Conservation (phyloP, 768 basidiomycete genomes). For the Kwoniella dendrophila region DNA sequence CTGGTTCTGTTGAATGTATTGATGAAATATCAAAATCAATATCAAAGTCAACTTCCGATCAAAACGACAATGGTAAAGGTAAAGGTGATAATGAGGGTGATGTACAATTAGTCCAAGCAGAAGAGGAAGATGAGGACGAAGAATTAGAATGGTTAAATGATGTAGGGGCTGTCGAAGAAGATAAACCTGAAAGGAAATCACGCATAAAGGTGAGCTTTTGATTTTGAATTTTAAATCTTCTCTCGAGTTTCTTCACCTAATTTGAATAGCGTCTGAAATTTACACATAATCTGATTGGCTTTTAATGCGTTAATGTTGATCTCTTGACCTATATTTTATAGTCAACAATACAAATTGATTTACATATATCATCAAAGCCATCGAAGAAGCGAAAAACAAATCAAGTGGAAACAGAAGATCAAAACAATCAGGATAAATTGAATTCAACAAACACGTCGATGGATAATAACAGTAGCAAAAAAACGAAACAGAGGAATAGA, state of each 20-base stretch:
- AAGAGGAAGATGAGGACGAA: conserved; percentile 8
- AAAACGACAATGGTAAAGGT: conserved; percentile 14
- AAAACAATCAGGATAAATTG: conserved; percentile 1
- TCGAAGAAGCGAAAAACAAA: conserved; percentile 1
- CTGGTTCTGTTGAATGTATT: conserved; percentile 46
- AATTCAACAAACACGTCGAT: background rate
- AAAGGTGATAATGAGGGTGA: background rate
- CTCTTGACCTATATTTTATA: background rate
- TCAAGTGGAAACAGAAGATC: background rate
- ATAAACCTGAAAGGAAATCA: conserved; percentile 20
- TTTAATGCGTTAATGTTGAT: background rate
- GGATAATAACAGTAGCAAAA: background rate
- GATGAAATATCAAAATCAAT: conserved; percentile 43
- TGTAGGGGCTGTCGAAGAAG: conserved; percentile 40
- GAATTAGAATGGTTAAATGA: conserved; percentile 25
- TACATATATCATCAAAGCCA: conserved; percentile 26
- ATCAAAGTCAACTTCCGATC: background rate
- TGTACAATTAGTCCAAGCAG: no score
- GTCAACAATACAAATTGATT: conserved; percentile 33
- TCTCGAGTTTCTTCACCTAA: background rate
- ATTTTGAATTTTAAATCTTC: no score
- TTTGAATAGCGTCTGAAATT: background rate
- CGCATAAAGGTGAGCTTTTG: conserved; percentile 38
- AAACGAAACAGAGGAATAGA: conserved; percentile 24
- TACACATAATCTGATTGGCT: background rate